phyloP scores from a whole-genome alignment of 768 basidiomycete genomes.

The Tylopilus sp. region DNA sequence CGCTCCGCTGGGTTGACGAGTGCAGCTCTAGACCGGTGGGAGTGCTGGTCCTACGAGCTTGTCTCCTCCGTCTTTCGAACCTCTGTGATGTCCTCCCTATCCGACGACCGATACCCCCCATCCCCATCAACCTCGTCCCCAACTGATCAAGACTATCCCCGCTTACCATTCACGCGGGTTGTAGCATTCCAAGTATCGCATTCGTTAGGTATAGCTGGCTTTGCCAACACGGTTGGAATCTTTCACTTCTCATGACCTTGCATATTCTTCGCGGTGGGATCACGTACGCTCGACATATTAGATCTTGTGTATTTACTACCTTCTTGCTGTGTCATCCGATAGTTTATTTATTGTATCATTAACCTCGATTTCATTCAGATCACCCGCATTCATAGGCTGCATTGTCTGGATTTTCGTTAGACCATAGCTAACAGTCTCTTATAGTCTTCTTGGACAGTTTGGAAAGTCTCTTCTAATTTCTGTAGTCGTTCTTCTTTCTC shows the following conservation, averaged over 20 bases:
- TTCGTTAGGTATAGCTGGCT: conserved; percentile 61
- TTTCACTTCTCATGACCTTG: conserved; percentile 24
- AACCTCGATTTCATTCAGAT: not conserved
- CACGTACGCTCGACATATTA: not conserved
- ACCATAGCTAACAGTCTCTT: conserved; percentile 66
- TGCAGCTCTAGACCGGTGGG: conserved; percentile 77
- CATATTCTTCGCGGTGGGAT: not conserved
- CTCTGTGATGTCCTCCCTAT: conserved; percentile 49
- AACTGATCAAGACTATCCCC: conserved; percentile 36
- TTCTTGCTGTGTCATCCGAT: conserved; percentile 4
- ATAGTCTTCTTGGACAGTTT: conserved; percentile 83
- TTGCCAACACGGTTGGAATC: conserved; percentile 61
- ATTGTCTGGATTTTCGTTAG: conserved; percentile 1
- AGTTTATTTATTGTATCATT: conserved; percentile 26
- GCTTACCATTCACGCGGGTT: conserved; percentile 79
- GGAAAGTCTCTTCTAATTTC: conserved; percentile 92
- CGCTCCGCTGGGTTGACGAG: conserved; percentile 47
- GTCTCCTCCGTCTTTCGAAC: conserved; percentile 43
- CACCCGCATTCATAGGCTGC: conserved; percentile 9
- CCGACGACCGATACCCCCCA: conserved; percentile 18
- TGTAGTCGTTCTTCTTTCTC: conserved; percentile 84
- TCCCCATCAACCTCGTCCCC: conserved; percentile 3
- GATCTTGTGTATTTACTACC: conserved; percentile 18
- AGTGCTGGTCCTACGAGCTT: conserved; percentile 76
- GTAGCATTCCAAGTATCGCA: conserved; percentile 52